Base-by-base conservation (phyloP, 2,329 filamentous ascomycete genomes). In the Myriosclerotinia duriaeana region DNA sequence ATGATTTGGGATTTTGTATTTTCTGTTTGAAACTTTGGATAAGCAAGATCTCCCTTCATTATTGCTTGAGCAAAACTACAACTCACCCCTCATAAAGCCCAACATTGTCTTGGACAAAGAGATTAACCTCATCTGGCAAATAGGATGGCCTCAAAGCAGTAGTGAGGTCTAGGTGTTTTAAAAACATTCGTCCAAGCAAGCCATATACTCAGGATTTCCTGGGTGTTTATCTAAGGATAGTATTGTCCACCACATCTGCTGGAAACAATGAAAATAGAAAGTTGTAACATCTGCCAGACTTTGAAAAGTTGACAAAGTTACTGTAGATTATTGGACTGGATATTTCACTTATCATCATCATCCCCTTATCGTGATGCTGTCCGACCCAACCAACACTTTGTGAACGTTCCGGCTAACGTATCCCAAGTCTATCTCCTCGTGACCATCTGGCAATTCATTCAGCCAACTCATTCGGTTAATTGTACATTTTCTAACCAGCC, bases 31-130 rank as follows among this genome's bases (percentile, higher is more conserved):
- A 7, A 50, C 9, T 26, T 26, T 12, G 5, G 14, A 15, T 60
- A 38, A 40, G 58, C 58, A 60, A 20, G 7, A 17, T 36, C 50
- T n/a, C 7, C 4, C 36, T 9, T 4, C n/a, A 20, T 26, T 9
- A 22, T 36, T 34, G 22, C 12, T n/a, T 54, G 30, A 34, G 42
- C 46, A 54, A 54, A 30, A 20, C 30, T 26, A 58, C 55, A 61
- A 81, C 88, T 80, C 84, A 96, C 93, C 95, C 95, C 84, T 98
- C 92, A 81, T 99, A 99, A 69, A 99, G 84, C 72, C 95, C 95
- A 74, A 99, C 93, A 78, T 92, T 93, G 83, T 98, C 93, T 81
- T 98, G 94, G 67, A 99, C 94, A 80, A 97, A 98, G 68, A 99
- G 85, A 65, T 98, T 84, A 73, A 92, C 90, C 85, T 99, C 95